Percentiles rank a stretch among this genome's conserved stretches.
Evolutionary conservation across 1,284 basidiomycete genomes (phyloP).

Genomic region (Ganoderma boninense): DNA sequence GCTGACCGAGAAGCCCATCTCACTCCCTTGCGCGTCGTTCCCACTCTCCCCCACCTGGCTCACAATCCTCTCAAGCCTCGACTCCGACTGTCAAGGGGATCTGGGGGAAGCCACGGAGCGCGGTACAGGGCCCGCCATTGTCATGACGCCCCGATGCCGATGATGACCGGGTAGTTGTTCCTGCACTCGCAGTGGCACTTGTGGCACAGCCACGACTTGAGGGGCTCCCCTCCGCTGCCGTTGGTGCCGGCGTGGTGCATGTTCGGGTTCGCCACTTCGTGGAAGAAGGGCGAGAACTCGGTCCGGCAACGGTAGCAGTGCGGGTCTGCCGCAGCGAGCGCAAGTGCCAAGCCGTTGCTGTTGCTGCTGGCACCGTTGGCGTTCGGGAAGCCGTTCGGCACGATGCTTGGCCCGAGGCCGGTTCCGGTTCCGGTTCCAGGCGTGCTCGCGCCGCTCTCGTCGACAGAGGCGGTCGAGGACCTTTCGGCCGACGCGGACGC

Average conservation of each 20-base stretch:
- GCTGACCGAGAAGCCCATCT: not conserved
- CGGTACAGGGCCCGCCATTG: conserved; percentile 7
- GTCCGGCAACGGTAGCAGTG: conserved; percentile 48
- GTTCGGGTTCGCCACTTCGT: conserved; percentile 37
- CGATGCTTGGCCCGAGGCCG: not conserved
- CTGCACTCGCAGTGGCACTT: conserved; percentile 56
- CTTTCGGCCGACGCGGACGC: conserved; percentile 15
- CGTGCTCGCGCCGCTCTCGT: conserved; percentile 14
- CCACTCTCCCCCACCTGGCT: not conserved
- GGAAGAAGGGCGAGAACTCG: conserved; percentile 51
- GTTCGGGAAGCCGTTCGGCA: not conserved
- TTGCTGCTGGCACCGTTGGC: conserved; percentile 3
- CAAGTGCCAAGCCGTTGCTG: not conserved
- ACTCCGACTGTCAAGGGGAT: not conserved
- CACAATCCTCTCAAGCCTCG: not conserved
- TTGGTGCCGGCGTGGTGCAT: conserved; percentile 4
- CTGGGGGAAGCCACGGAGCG: not conserved
- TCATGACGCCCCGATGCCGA: conserved; percentile 34
- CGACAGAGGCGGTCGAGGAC: conserved; percentile 16
- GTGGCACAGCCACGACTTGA: conserved; percentile 59
- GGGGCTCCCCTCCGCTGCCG: not conserved
- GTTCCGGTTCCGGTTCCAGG: not conserved
- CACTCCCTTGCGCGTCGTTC: not conserved
- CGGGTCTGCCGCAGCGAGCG: conserved; percentile 33
- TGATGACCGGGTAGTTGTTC: conserved; percentile 32